phyloP scores from a whole-genome alignment of 2,329 filamentous ascomycete genomes.

The Alternaria tenuissima region DNA sequence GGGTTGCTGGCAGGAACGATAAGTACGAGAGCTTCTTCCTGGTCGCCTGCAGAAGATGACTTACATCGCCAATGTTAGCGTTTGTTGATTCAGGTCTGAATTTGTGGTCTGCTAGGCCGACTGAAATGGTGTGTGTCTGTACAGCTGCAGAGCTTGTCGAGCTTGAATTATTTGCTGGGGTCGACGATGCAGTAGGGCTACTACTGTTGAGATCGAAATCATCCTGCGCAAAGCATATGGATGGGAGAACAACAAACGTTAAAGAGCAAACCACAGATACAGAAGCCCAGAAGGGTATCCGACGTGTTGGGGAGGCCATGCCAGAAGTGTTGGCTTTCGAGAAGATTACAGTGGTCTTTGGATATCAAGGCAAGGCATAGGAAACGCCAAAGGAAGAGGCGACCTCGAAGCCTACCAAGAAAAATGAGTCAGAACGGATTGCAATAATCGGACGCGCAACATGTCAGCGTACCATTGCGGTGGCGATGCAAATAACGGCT shows the following conservation, averaged over 20 bases:
- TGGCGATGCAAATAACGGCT: slow-evolving; percentile 15
- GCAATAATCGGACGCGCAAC: neutral
- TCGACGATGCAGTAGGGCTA: slow-evolving; percentile 10
- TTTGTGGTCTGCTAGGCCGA: slow-evolving; percentile 49
- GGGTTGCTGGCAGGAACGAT: neutral
- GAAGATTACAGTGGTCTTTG: neutral
- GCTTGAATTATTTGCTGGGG: slow-evolving; percentile 8
- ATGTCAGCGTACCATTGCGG: slow-evolving; percentile 1
- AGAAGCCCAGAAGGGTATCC: neutral
- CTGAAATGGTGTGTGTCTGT: slow-evolving; percentile 46
- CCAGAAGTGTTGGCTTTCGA: neutral
- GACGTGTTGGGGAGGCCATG: neutral
- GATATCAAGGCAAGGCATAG: neutral
- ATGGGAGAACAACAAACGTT: neutral
- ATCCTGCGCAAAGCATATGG: slow-evolving; percentile 21
- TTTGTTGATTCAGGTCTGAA: slow-evolving; percentile 51
- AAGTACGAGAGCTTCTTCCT: neutral
- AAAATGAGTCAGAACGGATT: neutral
- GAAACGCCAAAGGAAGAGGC: neutral
- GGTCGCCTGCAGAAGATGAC: neutral
- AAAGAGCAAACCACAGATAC: neutral
- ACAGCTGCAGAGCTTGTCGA: slow-evolving; percentile 24
- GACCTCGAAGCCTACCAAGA: slow-evolving; percentile 11
- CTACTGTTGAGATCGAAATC: neutral
- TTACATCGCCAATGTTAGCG: slow-evolving; percentile 51